Evolutionary conservation across 2,329 filamentous ascomycete genomes (phyloP), one percentile per base, ranked within the genome.

Genomic region (Claviceps monticola): DNA sequence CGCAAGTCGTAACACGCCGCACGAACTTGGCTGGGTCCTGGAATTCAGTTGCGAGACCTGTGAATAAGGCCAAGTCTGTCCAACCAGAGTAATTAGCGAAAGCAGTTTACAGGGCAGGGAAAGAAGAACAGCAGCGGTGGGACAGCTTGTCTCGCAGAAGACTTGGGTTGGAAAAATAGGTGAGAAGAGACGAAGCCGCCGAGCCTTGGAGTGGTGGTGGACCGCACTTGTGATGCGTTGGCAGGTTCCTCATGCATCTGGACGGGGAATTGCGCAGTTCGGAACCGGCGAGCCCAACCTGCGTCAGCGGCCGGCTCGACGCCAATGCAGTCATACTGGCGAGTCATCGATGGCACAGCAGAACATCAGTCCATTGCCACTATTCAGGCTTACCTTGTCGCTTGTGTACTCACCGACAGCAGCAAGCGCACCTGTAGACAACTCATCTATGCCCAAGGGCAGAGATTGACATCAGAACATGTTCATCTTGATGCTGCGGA

Each of bases 191-290:
- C n/a, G 56, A 56, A 55, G 54, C 55, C 56, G 54, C 53, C 52
- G 51, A 54, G 23, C 54, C 55, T 57, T 60, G 52, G 58, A 16
- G 14, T 34, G 29, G 58, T 58, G 62, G 60, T 39, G 59, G 60
- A 61, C 59, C 61, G 61, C 63, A 66, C 62, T 64, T 56, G 63
- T 64, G 64, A 66, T 66, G 64, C 63, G 64, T 58, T 66, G 64
- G 64, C 64, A 66, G 55, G 57, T 60, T 58, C 74, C 49, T 46
- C 50, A 77, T 78, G 75, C 74, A 78, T 76, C 23, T 43, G 16
- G 73, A 76, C 73, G 73, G 73, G 71, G 55, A 74, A 76, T 11
- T 45, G 75, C 74, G 76, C 64, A 36, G 46, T 53, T 50, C 38
- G 55, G 52, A 38, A 42, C 53, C 52, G 51, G 54, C 48, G 53